Evolutionary conservation across 1,139 yeast genomes (phyloP).

Genomic region (Yamadazyma oceani): DNA sequence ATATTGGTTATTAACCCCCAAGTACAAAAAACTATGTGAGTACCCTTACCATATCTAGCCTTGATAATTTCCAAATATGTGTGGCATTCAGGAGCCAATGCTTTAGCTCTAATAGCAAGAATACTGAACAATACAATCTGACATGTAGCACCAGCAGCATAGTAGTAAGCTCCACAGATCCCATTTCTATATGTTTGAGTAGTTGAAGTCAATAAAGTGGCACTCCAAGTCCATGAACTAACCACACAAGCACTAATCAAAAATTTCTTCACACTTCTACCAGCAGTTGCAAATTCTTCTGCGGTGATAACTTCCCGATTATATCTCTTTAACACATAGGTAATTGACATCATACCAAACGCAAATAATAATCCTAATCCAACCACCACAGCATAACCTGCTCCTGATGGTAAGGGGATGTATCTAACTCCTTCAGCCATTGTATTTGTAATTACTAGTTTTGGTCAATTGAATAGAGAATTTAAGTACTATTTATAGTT

Average conservation of each 20-base stretch:
- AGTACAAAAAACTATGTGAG: constrained; percentile 69
- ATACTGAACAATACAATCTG: constrained; percentile 54
- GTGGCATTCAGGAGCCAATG: constrained; percentile 58
- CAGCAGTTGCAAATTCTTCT: constrained; percentile 88
- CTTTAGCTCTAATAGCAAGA: constrained; percentile 56
- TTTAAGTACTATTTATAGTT: too few relatives aligned
- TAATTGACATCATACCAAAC: constrained; percentile 72
- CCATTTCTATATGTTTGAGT: constrained; percentile 80
- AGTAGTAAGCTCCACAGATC: constrained; percentile 53
- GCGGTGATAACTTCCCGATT: constrained; percentile 82
- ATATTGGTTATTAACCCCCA: constrained; percentile 87
- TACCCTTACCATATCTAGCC: constrained; percentile 52
- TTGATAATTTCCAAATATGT: constrained; percentile 55
- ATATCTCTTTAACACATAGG: constrained; percentile 68
- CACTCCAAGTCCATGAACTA: constrained; percentile 94
- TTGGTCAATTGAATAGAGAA: too few relatives aligned
- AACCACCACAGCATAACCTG: constrained; percentile 90
- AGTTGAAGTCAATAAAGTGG: constrained; percentile 74
- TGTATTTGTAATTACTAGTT: not conserved
- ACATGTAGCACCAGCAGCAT: constrained; percentile 54
- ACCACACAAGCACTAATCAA: constrained; percentile 85
- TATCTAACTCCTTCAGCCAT: constrained; percentile 4
- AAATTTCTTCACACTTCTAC: constrained; percentile 79
- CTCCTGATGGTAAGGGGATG: constrained; percentile 55
- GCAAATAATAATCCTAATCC: constrained; percentile 87